These are phyloP conservation scores for Backusella mclennaniae DNA, from an alignment of 192 early-diverging fungal genomes.

Conservation along the genomic window DNA sequence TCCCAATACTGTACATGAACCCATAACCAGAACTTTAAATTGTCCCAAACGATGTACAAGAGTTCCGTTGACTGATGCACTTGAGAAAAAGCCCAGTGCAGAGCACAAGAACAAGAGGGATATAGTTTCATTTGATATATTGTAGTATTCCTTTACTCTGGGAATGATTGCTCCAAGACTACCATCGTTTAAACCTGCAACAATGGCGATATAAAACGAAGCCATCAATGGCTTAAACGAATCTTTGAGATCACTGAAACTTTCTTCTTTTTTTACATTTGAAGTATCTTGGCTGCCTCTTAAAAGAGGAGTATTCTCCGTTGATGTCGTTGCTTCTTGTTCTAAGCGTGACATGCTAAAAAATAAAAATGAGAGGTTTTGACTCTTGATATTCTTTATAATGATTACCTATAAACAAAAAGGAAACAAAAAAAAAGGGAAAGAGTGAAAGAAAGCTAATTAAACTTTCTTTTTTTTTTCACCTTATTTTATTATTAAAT, in stretches of 20 bases:
- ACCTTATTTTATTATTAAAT: background rate
- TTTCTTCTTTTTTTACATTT: constrained; percentile 4
- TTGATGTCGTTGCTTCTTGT: background rate
- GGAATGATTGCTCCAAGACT: constrained; percentile 32
- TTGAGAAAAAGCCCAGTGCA: constrained; percentile 26
- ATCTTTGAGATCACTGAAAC: constrained; percentile 2
- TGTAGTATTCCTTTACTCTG: constrained; percentile 27
- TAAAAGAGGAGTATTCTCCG: background rate
- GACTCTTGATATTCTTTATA: background rate
- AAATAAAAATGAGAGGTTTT: no score
- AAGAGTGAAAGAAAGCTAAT: background rate
- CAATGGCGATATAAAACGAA: constrained; percentile 15
- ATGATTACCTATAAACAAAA: background rate
- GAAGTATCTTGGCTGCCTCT: background rate
- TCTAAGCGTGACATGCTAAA: background rate
- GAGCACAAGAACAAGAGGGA: constrained; percentile 27
- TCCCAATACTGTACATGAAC: background rate
- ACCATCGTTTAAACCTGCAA: constrained; percentile 28
- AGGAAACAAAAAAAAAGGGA: background rate
- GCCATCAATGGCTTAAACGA: constrained; percentile 6
- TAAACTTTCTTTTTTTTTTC: background rate
- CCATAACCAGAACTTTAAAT: constrained; percentile 13
- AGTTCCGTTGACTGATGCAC: constrained; percentile 27
- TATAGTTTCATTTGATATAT: constrained; percentile 29
- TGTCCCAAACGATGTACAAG: constrained; percentile 25